Evolutionary conservation across 805 yeast species (phyloP).

Genomic region (Candida pseudofarinosa): DNA sequence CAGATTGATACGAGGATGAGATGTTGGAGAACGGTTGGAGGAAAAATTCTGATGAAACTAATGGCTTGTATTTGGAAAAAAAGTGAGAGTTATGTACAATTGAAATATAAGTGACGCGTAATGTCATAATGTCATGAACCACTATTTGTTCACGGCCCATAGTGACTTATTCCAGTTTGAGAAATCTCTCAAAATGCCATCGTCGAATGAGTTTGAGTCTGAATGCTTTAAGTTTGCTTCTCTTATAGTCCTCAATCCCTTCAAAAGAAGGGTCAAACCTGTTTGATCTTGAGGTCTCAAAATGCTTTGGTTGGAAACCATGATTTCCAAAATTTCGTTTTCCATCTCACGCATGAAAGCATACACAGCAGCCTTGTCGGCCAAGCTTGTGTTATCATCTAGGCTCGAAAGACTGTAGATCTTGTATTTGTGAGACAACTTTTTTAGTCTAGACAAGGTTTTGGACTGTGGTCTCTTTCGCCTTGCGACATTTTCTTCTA

Average conservation of each 20-base stretch:
- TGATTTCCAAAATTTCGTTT: constrained; percentile 8
- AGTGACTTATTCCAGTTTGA: background rate
- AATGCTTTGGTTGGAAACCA: constrained; percentile 1
- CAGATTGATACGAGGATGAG: too few relatives aligned
- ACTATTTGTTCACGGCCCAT: background rate
- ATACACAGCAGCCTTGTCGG: constrained; percentile 26
- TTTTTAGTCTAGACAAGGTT: constrained; percentile 26
- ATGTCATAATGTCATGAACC: background rate
- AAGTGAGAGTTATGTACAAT: background rate
- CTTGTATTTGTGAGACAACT: constrained; percentile 28
- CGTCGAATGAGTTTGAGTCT: background rate
- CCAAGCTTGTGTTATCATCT: constrained; percentile 11
- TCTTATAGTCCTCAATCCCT: constrained; percentile 7
- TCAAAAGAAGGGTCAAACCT: constrained; percentile 6
- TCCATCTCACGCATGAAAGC: constrained; percentile 13
- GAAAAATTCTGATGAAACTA: too few relatives aligned
- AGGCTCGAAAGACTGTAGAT: constrained; percentile 17
- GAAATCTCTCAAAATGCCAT: background rate
- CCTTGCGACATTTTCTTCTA: background rate
- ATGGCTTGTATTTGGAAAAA: too few relatives aligned
- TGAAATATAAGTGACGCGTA: background rate
- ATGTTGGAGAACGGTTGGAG: too few relatives aligned
- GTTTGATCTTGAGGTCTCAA: constrained; percentile 1
- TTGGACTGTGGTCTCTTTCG: constrained; percentile 7
- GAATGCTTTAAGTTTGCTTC: constrained; percentile 6